phyloP scores from a whole-genome alignment of 441 rosid genomes.

The Cnidoscolus chayamansa region DNA sequence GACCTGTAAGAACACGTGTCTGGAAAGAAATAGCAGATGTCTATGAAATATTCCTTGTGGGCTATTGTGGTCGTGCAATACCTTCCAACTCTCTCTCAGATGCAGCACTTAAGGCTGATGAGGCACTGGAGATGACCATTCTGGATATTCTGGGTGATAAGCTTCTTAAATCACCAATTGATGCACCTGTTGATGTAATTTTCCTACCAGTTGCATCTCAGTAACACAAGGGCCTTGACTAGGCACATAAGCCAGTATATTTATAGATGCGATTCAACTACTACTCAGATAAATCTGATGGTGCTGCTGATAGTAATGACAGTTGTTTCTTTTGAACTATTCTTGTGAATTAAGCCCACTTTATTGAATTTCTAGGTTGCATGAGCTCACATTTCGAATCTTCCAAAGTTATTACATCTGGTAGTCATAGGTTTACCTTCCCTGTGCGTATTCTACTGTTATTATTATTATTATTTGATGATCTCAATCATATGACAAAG shows the following conservation, averaged over 20 bases:
- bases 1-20: conserved; percentile 64
- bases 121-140: conserved; percentile 80
- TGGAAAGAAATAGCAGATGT: conserved; percentile 99
- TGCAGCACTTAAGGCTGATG: conserved; percentile 56
- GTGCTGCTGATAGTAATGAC: neutral
- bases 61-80: conserved; percentile 95
- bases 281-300: neutral
- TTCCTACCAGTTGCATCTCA: conserved; percentile 12
- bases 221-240: neutral
- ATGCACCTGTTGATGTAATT: conserved; percentile 81
- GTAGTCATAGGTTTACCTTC: neutral
- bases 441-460: neutral
- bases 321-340: conserved; percentile 6
- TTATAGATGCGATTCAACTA: neutral
- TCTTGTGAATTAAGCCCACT: neutral
- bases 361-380: neutral
- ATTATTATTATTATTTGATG: neutral
- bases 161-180: conserved; percentile 68
- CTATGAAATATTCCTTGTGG: conserved; percentile 89
- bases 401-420: neutral
- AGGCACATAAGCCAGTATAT: neutral
- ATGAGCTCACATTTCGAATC: neutral
- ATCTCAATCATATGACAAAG: neutral
- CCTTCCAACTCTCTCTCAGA: conserved; percentile 72
- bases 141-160: conserved; percentile 74